Evolutionary conservation across 352 stramenopile genomes (phyloP).

Genomic region (Pythium folliculosum): DNA sequence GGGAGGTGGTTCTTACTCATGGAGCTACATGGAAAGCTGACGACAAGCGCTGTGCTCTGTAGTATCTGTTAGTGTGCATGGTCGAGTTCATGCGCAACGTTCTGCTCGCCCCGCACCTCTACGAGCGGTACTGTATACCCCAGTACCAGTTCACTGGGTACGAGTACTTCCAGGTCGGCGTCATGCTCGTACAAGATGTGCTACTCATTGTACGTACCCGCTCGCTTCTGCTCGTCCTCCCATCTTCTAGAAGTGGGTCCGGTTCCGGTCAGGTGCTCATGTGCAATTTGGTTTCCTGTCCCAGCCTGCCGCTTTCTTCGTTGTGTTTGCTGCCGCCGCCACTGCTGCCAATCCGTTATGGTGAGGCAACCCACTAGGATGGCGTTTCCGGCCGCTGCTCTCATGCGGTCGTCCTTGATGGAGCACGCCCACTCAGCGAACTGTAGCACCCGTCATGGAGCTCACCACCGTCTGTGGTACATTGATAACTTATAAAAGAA

Average conservation of each 20-base stretch:
- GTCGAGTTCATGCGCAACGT: slow-evolving; percentile 75
- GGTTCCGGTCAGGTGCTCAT: neutral
- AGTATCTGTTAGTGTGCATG: slow-evolving; percentile 72
- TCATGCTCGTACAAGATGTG: slow-evolving; percentile 63
- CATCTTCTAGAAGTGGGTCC: neutral
- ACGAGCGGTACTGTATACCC: slow-evolving; percentile 59
- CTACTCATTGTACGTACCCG: slow-evolving; percentile 74
- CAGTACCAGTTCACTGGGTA: slow-evolving; percentile 64
- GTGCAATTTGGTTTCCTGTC: slow-evolving; percentile 14
- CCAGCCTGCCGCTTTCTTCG: slow-evolving; percentile 65
- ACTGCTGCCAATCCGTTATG: slow-evolving; percentile 61
- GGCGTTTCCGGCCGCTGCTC: too few relatives aligned
- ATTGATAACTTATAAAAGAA: slow-evolving; percentile 20
- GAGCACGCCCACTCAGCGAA: too few relatives aligned
- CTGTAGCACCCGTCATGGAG: too few relatives aligned
- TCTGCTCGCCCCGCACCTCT: slow-evolving; percentile 63
- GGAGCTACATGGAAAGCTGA: neutral
- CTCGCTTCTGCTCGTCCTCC: too few relatives aligned
- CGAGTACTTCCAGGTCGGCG: slow-evolving; percentile 71
- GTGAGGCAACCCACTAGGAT: slow-evolving; percentile 25
- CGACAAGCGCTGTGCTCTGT: neutral
- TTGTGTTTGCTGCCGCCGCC: slow-evolving; percentile 67
- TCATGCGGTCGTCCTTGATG: too few relatives aligned
- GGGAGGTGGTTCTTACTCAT: neutral
- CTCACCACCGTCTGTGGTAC: slow-evolving; percentile 14